Base-by-base conservation (phyloP, 1,139 yeast genomes). In the Saccharomyces pastorianus region DNA sequence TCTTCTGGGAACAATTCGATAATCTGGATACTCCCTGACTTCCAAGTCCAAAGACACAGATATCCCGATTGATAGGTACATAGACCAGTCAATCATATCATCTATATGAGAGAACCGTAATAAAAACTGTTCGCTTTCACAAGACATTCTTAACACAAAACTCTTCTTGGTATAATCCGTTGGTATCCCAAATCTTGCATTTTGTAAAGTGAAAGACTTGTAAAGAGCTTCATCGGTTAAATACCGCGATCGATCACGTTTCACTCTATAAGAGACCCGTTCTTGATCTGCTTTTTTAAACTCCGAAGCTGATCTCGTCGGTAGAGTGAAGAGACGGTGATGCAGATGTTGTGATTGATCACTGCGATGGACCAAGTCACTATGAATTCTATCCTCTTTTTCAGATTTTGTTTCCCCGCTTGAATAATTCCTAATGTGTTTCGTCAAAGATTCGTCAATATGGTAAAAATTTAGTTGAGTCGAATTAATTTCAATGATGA, bases 1-100 rank as follows among this genome's bases (percentile, higher is more conserved):
- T 61, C 91, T 74, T 61, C 91, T 73, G 3, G 95, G 95, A 8
- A 86, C 89, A 0, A 88, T 83, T 64, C 90, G 74, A 66, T 85
- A 85, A 29, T 75, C 74, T 2, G 95, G 93, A 66, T 81, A 66
- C 50, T 80, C 83, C 51, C 95, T 72, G 27, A 77, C 73, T 41
- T 73, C 74, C 29, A 86, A 61, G 66, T 86, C 93, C 47, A 85
- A 70, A 3, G 89, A 72, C 28, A 85, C 79, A 61, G 83, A 88
- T 53, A 81, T 80, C 0, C 88, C 93, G 6, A 80, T 73, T 50
- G 77, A 75, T 3, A 86, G 55, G 49, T 80, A 80, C 66, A 77
- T 74, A 55, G 84, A 78, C 91, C 93, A 85, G 49, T 78, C 79
- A 32, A 86, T 79, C 73, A 86, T 74, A 38, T 80, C 82, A 61